Percentiles rank a stretch among this genome's conserved stretches.
These are phyloP conservation scores for Miscanthus lutarioriparius DNA, from an alignment of 176 grass and related monocot genomes.

Conservation along the genomic window DNA sequence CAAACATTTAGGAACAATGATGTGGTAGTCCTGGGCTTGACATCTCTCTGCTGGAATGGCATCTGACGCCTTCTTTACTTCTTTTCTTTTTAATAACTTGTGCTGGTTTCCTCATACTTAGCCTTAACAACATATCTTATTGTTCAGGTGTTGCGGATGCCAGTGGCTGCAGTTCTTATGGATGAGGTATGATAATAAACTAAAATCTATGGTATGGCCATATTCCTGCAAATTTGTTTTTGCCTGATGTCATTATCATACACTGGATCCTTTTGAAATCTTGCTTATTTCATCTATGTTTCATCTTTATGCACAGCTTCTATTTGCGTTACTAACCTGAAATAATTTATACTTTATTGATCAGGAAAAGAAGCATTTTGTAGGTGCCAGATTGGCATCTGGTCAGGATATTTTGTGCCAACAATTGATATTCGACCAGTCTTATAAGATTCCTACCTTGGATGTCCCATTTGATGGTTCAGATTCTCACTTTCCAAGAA, in stretches of 20 bases:
- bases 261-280: background rate
- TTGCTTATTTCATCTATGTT: background rate
- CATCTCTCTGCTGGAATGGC: constrained; percentile 29
- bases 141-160: constrained; percentile 86
- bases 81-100: background rate
- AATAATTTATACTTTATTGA: constrained; percentile 24
- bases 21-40: constrained; percentile 8
- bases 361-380: constrained; percentile 66
- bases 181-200: constrained; percentile 58
- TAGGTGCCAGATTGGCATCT: constrained; percentile 84
- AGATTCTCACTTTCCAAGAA: constrained; percentile 34
- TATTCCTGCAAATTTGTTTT: background rate
- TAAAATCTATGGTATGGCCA: background rate
- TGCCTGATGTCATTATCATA: constrained; percentile 5
- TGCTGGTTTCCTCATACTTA: constrained; percentile 7
- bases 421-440: constrained; percentile 73
- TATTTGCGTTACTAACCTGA: constrained; percentile 6
- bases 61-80: constrained; percentile 10
- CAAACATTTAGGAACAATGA: background rate
- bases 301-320: background rate
- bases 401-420: constrained; percentile 85
- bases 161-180: constrained; percentile 61
- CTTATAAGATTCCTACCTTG: constrained; percentile 67
- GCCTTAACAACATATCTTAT: constrained; percentile 20
- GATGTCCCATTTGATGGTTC: constrained; percentile 36